These are phyloP conservation scores for Trichophyton simii DNA, from an alignment of 2,329 filamentous ascomycete species.

Conservation along the genomic window DNA sequence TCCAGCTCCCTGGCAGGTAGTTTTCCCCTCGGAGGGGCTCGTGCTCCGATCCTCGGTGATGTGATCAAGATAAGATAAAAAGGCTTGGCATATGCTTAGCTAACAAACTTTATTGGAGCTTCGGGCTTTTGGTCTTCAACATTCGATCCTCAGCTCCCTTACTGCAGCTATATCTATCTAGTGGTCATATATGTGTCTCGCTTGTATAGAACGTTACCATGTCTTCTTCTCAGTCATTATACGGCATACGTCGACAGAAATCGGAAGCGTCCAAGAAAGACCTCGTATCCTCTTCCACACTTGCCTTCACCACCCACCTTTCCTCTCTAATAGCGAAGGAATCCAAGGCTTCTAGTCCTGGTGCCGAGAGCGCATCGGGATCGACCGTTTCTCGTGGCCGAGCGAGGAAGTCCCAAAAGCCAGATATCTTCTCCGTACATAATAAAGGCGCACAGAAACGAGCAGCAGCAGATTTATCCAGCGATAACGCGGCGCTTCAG, in stretches of 20 bases:
- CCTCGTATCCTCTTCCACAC: conserved; percentile 55
- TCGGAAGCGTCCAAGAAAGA: conserved; percentile 48
- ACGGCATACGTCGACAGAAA: conserved; percentile 61
- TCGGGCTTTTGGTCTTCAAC: neutral
- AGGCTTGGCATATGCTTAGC: neutral
- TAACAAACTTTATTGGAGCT: neutral
- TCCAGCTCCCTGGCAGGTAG: neutral
- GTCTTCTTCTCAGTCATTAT: conserved; percentile 38
- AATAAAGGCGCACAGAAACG: conserved; percentile 52
- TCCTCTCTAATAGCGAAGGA: conserved; percentile 60
- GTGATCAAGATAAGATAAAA: conserved; percentile 5
- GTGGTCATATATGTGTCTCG: neutral
- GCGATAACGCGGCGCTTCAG: conserved; percentile 42
- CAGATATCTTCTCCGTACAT: conserved; percentile 56
- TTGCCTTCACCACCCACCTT: conserved; percentile 81
- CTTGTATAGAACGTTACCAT: neutral
- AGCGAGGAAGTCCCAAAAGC: conserved; percentile 42
- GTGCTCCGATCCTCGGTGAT: neutral
- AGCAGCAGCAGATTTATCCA: conserved; percentile 46
- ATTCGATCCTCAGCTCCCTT: neutral
- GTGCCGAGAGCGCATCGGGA: conserved; percentile 25
- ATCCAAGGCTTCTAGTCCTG: conserved; percentile 7
- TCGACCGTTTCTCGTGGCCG: conserved; percentile 30
- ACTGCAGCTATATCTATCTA: neutral
- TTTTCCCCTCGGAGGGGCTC: neutral